These are phyloP conservation scores for Carex scoparia DNA, from an alignment of 176 grass and related monocot species.

Conservation along the genomic window DNA sequence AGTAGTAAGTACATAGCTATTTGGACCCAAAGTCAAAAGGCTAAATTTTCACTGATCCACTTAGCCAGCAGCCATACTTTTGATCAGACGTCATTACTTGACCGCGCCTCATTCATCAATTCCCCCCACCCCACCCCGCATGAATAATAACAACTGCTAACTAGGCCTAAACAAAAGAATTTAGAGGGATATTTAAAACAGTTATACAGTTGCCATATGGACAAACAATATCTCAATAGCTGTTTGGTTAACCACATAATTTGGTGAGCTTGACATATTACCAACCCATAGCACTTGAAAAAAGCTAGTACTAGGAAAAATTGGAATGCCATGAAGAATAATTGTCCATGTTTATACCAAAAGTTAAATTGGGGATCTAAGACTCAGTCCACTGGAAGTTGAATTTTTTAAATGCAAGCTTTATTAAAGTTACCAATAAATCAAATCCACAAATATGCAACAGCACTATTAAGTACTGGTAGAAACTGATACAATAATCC, in stretches of 20 bases:
- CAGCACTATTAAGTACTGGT: background rate
- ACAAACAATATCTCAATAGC: background rate
- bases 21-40: background rate
- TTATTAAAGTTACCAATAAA: background rate
- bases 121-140: no score
- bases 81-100: no score
- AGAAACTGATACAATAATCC: background rate
- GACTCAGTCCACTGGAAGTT: background rate
- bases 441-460: background rate
- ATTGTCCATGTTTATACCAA: background rate
- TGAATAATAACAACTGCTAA: background rate
- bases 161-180: background rate
- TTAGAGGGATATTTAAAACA: background rate
- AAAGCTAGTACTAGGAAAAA: background rate
- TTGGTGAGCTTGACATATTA: background rate
- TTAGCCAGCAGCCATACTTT: no score
- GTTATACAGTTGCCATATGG: background rate
- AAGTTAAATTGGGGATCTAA: background rate
- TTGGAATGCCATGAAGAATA: background rate
- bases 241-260: background rate
- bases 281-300: background rate
- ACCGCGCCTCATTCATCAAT: background rate
- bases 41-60: background rate
- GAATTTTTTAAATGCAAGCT: background rate
- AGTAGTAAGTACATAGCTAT: background rate